A percentile compares a stretch with the other conserved stretches of the same genome.
These are phyloP conservation scores for Bassia scoparia DNA, from an alignment of 148 eudicot species.

Conservation along the genomic window DNA sequence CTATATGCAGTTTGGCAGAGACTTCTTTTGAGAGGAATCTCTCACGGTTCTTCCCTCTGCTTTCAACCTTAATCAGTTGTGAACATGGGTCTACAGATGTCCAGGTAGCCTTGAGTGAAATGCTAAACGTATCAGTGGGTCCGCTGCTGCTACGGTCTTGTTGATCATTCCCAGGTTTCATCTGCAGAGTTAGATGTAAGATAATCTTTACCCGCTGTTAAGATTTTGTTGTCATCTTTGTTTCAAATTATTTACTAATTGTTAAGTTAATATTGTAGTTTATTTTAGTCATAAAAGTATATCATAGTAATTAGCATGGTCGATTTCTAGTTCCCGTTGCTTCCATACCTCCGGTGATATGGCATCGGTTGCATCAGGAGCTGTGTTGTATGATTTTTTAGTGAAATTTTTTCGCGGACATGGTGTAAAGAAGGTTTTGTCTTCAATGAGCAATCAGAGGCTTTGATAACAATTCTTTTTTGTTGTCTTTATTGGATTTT, in stretches of 20 bases:
- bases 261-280: slow-evolving; percentile 9
- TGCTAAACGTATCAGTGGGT: slow-evolving; percentile 64
- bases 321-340: slow-evolving; percentile 18
- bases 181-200: slow-evolving; percentile 21
- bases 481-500: not conserved
- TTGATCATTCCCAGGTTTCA: slow-evolving; percentile 32
- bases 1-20: slow-evolving; percentile 61
- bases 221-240: slow-evolving; percentile 22
- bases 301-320: slow-evolving; percentile 18
- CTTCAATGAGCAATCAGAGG: slow-evolving; percentile 17
- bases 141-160: slow-evolving; percentile 60
- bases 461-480: slow-evolving; percentile 1
- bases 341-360: slow-evolving; percentile 7
- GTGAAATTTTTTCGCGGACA: slow-evolving; percentile 1
- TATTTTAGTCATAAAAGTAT: slow-evolving; percentile 1
- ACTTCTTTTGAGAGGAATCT: slow-evolving; percentile 66
- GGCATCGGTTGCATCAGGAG: slow-evolving; percentile 20
- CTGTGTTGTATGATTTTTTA: slow-evolving; percentile 26
- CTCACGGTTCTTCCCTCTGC: slow-evolving; percentile 62
- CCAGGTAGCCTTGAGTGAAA: slow-evolving; percentile 71
- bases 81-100: slow-evolving; percentile 90
- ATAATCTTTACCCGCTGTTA: slow-evolving; percentile 11
- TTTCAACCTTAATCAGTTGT: slow-evolving; percentile 63
- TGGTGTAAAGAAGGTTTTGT: slow-evolving; percentile 22
- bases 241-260: slow-evolving; percentile 7